Base-by-base conservation (phyloP, 2,329 filamentous ascomycete genomes). In the Stachybotrys elegans region DNA sequence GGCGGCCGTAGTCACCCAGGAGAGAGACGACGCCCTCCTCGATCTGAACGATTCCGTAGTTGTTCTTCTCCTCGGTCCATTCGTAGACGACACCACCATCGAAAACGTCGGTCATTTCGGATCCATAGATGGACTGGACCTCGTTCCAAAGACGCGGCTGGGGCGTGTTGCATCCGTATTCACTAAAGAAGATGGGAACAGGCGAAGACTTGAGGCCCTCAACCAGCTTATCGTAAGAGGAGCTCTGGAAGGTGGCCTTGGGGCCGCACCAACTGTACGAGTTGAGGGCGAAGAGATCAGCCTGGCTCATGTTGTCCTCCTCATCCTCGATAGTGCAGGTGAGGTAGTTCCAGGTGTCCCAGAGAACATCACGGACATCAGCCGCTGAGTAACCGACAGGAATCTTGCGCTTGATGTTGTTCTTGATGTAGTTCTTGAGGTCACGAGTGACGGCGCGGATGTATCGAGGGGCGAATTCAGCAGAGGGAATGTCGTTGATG, bases 41-140 rank as follows among this genome's bases (percentile, higher is more conserved):
- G 55, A 88, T 66, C 51, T 76, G 57, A 49, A 88, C 83, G 7
- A 91, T 73, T 42, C 81, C 81, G 48, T 73, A 84, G 59, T 80
- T 69, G 61, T 84, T 83, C 34, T 69, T 65, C 60, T 91, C 88
- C 65, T 90, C 76, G 1, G 81, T 82, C 65, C 79, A 92, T 66
- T 93, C 86, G 70, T 92, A 93, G 37, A 92, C 85, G 37, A 93
- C 73, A 51, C 86, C 87, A 50, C 88, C 88, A 43, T 81, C 84
- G 58, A 92, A 81, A 45, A 80, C 71, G 16, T 71, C 61, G 12
- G 67, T 83, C 84, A 92, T 90, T 51, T 88, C 56, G 31, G 72
- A 57, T 45, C 85, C 76, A 64, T 92, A 92, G 52, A 93, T 81
- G 49, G 82, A 72, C 44, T 71, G 73, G 12, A 89, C 83, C 66